Base-by-base conservation (phyloP, 768 basidiomycete species). In the Punctularia strigosozonata region DNA sequence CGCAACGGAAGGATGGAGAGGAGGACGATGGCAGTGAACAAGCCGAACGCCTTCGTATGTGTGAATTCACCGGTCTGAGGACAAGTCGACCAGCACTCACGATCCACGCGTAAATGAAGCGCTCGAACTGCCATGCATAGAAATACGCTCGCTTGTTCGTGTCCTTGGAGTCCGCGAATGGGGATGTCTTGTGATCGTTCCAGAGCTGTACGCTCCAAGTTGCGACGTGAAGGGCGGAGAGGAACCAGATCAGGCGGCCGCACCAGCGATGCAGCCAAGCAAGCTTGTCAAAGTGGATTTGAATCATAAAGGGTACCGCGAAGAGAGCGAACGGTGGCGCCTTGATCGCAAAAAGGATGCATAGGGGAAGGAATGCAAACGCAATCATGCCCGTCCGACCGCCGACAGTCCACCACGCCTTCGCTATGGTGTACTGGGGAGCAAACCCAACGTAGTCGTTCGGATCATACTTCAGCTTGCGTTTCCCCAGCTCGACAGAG, bases 271-370 rank as follows among this genome's bases (percentile, higher is more conserved):
- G 85, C 5, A 85, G 59, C 57, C 74, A 66, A 4, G 74, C 68
- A 7, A 86, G 70, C 52, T 83, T 83, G 63, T 88, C 84, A 49
- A 80, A 80, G 48, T 75, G 70, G n/a, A 84, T 46, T 39, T 81
- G 75, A 28, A 70, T 68, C 41, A 74, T 61, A 45, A 69, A 71
- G 0, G 75, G 68, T 38, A 77, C 56, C 35, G 85, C 72, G 47
- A 85, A 73, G 36, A 85, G 49, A 40, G 83, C 82, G 48, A 84
- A 78, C 0, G 84, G 80, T 8, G 76, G 70, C 22, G 68, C 68
- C 52, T 77, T 88, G 53, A 88, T 66, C 6, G 77, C 80, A 44
- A 84, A 67, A 12, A 82, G 63, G 42, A 85, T 61, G 39, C 73
- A 77, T 6, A 87, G 65, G 0, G 84, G 85, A 34, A 83, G 61